Evolutionary conservation across 2,329 filamentous ascomycete species (phyloP).

Genomic region (Sphaerulina populicola): DNA sequence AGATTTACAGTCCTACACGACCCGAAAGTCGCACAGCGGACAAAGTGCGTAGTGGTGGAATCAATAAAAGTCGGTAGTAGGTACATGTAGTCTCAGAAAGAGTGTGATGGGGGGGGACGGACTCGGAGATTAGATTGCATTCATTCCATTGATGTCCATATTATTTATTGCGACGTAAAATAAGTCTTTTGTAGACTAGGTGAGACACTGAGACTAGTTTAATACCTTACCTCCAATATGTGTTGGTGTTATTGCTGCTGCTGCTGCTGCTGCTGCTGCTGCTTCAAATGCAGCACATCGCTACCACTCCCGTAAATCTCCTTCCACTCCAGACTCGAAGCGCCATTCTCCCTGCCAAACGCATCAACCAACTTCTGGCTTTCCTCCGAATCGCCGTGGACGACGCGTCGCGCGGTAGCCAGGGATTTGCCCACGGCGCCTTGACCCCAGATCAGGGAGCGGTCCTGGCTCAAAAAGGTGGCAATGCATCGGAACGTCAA

Average conservation of each 20-base stretch:
- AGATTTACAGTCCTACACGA: not conserved
- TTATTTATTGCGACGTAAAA: no score
- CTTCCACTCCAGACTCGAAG: conserved; percentile 63
- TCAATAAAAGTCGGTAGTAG: no score
- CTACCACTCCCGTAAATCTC: conserved; percentile 69
- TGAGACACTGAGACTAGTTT: not conserved
- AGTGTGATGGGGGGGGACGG: no score
- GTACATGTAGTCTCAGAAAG: no score
- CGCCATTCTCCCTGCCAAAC: conserved; percentile 78
- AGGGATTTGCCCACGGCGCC: conserved; percentile 65
- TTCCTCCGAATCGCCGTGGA: conserved; percentile 61
- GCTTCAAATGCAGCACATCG: conserved; percentile 62
- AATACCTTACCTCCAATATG: no score
- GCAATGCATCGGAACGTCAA: conserved; percentile 85
- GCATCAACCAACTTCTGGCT: conserved; percentile 63
- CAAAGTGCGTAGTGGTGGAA: no score
- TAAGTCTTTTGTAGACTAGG: not conserved
- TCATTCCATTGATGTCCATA: no score
- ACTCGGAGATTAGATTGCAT: no score
- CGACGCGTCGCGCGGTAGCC: conserved; percentile 52
- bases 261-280: not conserved
- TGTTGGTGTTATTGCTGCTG: not conserved
- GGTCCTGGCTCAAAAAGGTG: conserved; percentile 65
- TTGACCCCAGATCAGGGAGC: conserved; percentile 76
- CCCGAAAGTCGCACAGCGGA: no score